Percentiles rank a stretch among this genome's conserved stretches.
phyloP scores from a whole-genome alignment of 768 basidiomycete species.

The Trametes cinnabarina region DNA sequence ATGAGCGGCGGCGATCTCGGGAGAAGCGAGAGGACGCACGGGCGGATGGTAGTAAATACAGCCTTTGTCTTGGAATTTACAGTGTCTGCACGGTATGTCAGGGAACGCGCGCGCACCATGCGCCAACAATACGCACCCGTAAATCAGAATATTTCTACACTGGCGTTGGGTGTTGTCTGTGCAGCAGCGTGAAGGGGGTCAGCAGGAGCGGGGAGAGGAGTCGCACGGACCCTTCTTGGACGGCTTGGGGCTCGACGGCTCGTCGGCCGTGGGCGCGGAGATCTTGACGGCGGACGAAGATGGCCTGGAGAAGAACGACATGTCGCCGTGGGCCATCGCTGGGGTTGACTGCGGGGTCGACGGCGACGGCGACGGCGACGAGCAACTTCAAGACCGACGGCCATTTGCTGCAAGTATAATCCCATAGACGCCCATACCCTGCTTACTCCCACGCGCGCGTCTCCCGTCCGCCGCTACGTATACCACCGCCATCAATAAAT shows the following conservation, averaged over 20 bases:
- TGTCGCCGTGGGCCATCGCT: conserved; percentile 34
- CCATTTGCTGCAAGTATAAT: too few species aligned
- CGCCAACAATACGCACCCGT: conserved; percentile 56
- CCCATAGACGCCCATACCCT: not conserved
- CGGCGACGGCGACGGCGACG: conserved; percentile 6
- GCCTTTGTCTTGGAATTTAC: conserved; percentile 84
- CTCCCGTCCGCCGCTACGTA: too few species aligned
- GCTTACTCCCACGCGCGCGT: not conserved
- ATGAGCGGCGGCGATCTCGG: conserved; percentile 6
- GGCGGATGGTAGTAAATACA: conserved; percentile 82
- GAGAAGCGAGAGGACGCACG: conserved; percentile 36
- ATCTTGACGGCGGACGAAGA: conserved; percentile 68
- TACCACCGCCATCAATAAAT: too few species aligned
- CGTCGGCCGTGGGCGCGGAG: conserved; percentile 52
- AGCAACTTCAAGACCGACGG: too few species aligned
- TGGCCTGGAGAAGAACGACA: conserved; percentile 72
- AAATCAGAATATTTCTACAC: conserved; percentile 89
- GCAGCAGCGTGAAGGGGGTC: conserved; percentile 14
- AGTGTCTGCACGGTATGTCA: conserved; percentile 48
- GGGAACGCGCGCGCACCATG: not conserved
- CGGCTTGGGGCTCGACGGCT: conserved; percentile 41
- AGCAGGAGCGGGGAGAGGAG: conserved; percentile 3
- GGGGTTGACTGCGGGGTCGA: conserved; percentile 10
- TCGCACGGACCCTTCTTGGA: conserved; percentile 42
- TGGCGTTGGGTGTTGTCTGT: conserved; percentile 72